Conservation (phyloP, 805 yeast species). For the Debaryomyces prosopidis region DNA sequence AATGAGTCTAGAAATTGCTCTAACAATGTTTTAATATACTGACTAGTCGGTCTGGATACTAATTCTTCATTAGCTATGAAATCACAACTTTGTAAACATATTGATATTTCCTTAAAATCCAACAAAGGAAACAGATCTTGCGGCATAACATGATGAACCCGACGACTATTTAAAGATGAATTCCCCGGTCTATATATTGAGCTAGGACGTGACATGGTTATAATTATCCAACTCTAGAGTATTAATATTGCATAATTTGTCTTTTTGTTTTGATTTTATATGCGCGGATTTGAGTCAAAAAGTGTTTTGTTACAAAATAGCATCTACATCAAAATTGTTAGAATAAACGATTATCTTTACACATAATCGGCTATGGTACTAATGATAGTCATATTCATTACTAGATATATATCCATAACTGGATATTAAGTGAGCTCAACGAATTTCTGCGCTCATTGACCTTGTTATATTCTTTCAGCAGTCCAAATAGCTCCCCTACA, state of each 20-base stretch:
- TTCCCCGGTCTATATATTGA: conserved; percentile 28
- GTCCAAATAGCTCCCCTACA: conserved; percentile 89
- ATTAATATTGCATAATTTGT: background rate
- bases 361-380: too few species aligned
- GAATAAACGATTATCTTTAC: too few species aligned
- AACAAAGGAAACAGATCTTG: conserved; percentile 61
- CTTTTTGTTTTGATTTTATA: background rate
- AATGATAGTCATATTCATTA: too few species aligned
- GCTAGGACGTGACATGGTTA: conserved; percentile 30
- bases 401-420: too few species aligned
- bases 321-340: too few species aligned
- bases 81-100: conserved; percentile 61
- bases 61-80: conserved; percentile 61
- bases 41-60: conserved; percentile 56
- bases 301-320: too few species aligned
- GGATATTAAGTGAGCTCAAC: too few species aligned
- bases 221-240: too few species aligned
- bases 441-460: too few species aligned
- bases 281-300: background rate
- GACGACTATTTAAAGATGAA: conserved; percentile 14
- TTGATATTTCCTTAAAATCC: conserved; percentile 58
- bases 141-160: conserved; percentile 17
- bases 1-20: conserved; percentile 64
- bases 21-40: conserved; percentile 53
- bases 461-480: conserved; percentile 71